Conservation (phyloP, 2,329 filamentous ascomycete genomes). For the Colletotrichum sp. region DNA sequence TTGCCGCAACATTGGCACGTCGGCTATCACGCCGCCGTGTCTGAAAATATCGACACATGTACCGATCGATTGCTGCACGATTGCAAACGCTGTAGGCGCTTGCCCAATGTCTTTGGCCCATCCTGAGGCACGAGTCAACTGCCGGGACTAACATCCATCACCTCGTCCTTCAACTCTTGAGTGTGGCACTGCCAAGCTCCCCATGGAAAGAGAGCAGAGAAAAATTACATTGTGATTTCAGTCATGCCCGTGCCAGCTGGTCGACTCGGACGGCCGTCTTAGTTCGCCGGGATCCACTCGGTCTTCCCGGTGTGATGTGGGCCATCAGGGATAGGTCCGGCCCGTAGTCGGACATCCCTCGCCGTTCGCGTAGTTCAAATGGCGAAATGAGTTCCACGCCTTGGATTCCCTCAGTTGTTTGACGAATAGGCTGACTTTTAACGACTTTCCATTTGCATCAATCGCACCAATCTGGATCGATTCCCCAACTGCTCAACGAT, state of each 20-base stretch:
- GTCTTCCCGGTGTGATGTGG: background rate
- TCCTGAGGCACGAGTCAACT: background rate
- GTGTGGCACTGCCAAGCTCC: background rate
- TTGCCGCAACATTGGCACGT: background rate
- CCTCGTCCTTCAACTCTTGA: background rate
- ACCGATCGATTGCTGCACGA: background rate
- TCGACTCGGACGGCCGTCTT: background rate
- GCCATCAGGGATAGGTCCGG: background rate
- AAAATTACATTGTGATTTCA: background rate
- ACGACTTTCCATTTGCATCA: background rate
- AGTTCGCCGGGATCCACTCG: background rate
- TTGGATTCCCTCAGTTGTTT: background rate
- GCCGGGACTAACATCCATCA: background rate
- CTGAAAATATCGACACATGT: slow-evolving; percentile 26
- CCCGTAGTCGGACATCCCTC: background rate
- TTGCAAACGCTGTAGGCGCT: background rate
- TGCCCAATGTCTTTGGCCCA: slow-evolving; percentile 21
- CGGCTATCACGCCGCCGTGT: background rate
- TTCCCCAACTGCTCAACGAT: background rate
- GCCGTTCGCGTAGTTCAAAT: background rate
- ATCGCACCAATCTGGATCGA: background rate
- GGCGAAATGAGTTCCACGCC: background rate
- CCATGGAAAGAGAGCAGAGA: background rate
- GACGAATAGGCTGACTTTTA: background rate
- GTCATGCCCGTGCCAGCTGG: background rate